These are phyloP conservation scores for Telopea speciosissima DNA, from an alignment of 177 flowering plant species.

Conservation along the genomic window DNA sequence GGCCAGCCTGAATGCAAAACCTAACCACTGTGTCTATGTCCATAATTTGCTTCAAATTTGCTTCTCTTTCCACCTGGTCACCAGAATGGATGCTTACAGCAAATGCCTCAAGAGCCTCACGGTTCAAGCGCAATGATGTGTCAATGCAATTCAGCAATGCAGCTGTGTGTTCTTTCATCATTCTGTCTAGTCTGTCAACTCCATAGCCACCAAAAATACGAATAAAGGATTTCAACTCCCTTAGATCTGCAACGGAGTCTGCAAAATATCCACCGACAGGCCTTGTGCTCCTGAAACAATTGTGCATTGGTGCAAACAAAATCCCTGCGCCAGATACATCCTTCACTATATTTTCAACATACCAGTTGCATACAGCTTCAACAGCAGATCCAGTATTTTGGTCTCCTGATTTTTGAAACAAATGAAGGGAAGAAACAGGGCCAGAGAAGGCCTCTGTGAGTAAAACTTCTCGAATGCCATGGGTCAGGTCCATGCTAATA, in stretches of 20 bases:
- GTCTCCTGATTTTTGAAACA: constrained; percentile 63
- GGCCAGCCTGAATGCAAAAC: constrained; percentile 95
- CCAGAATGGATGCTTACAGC: constrained; percentile 75
- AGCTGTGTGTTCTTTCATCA: constrained; percentile 91
- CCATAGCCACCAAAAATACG: constrained; percentile 95
- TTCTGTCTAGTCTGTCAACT: constrained; percentile 77
- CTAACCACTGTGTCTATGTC: constrained; percentile 86
- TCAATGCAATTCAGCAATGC: constrained; percentile 91
- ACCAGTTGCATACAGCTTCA: constrained; percentile 92
- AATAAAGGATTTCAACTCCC: constrained; percentile 76
- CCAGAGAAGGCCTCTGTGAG: constrained; percentile 82
- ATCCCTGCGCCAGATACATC: constrained; percentile 86
- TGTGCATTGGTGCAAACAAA: constrained; percentile 72
- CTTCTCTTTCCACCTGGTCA: constrained; percentile 69
- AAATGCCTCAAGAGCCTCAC: constrained; percentile 77
- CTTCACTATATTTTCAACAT: constrained; percentile 87
- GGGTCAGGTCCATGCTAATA: constrained; percentile 95
- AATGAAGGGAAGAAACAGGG: constrained; percentile 81
- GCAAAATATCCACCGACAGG: constrained; percentile 97
- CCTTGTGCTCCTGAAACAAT: constrained; percentile 83
- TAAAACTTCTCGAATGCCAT: constrained; percentile 80
- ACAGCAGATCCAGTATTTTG: constrained; percentile 69
- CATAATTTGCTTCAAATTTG: constrained; percentile 59
- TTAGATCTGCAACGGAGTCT: constrained; percentile 75
- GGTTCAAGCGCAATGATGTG: constrained; percentile 81